phyloP scores from a whole-genome alignment of 352 stramenopile species.

The Globisporangium yorkense region DNA sequence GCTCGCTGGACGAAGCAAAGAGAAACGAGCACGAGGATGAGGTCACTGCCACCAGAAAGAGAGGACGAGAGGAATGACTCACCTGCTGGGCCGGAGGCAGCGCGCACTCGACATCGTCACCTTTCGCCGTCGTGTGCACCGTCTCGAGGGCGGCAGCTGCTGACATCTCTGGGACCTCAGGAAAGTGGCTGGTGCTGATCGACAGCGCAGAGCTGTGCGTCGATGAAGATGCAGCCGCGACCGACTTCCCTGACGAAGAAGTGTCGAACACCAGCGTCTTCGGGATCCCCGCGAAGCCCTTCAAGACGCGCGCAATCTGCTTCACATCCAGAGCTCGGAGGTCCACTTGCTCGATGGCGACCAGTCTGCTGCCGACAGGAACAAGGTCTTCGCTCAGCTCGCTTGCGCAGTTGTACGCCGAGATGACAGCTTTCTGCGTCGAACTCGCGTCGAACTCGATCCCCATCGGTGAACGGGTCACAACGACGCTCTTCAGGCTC shows the following conservation, averaged over 20 bases:
- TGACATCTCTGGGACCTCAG: too few relatives aligned
- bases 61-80: background rate
- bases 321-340: slow-evolving; percentile 28
- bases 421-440: slow-evolving; percentile 15
- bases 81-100: background rate
- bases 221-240: too few relatives aligned
- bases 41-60: too few relatives aligned
- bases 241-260: too few relatives aligned
- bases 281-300: slow-evolving; percentile 17
- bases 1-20: background rate
- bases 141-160: too few relatives aligned
- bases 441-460: slow-evolving; percentile 25
- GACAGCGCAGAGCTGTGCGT: too few relatives aligned
- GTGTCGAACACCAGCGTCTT: slow-evolving; percentile 39
- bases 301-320: slow-evolving; percentile 28
- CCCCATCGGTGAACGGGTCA: slow-evolving; percentile 20
- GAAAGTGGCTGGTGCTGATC: too few relatives aligned
- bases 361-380: slow-evolving; percentile 33
- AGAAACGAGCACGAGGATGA: background rate
- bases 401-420: slow-evolving; percentile 14
- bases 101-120: background rate
- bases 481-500: slow-evolving; percentile 12
- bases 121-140: too few relatives aligned
- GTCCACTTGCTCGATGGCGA: slow-evolving; percentile 42
- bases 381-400: slow-evolving; percentile 21